phyloP scores from a whole-genome alignment of 2,329 filamentous ascomycete genomes.

The Colletotrichum spinosum region DNA sequence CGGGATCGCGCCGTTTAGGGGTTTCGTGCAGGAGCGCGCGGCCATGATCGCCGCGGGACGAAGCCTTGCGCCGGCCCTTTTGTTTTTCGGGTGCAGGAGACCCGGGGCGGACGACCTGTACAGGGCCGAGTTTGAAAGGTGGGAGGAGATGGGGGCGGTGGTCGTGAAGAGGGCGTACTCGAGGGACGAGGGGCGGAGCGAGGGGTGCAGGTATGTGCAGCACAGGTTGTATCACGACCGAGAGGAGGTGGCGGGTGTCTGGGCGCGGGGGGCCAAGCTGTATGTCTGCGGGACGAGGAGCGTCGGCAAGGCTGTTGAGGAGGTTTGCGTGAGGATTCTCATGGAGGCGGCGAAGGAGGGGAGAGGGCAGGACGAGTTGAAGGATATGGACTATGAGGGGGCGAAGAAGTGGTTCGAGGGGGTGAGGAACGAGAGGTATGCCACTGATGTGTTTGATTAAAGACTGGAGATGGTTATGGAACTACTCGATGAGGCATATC shows the following conservation, averaged over 20 bases:
- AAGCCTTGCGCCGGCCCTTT: conserved; percentile 49
- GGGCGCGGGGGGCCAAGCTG: conserved; percentile 58
- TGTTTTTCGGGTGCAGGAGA: conserved; percentile 63
- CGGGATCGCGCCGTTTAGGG: conserved; percentile 48
- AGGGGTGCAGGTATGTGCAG: conserved; percentile 62
- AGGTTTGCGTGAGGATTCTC: conserved; percentile 40
- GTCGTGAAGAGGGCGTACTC: conserved; percentile 69
- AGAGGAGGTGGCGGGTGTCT: conserved; percentile 46
- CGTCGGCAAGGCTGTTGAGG: conserved; percentile 55
- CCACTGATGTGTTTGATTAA: conserved; percentile 71
- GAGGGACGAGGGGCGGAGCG: conserved; percentile 52
- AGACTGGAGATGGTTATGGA: neutral
- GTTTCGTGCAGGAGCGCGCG: conserved; percentile 40
- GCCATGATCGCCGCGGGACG: conserved; percentile 59
- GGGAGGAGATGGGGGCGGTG: conserved; percentile 62
- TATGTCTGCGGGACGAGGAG: conserved; percentile 70
- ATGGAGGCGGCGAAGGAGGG: conserved; percentile 33
- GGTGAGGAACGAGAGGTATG: conserved; percentile 65
- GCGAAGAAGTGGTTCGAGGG: conserved; percentile 61
- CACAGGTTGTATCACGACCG: conserved; percentile 52
- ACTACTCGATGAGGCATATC: neutral
- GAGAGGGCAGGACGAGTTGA: conserved; percentile 40
- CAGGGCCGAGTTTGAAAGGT: conserved; percentile 54
- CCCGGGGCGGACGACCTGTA: conserved; percentile 59
- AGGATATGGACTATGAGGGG: conserved; percentile 50